These are phyloP conservation scores for Zizania palustris DNA, from an alignment of 202 grass and related monocot genomes.

Conservation along the genomic window DNA sequence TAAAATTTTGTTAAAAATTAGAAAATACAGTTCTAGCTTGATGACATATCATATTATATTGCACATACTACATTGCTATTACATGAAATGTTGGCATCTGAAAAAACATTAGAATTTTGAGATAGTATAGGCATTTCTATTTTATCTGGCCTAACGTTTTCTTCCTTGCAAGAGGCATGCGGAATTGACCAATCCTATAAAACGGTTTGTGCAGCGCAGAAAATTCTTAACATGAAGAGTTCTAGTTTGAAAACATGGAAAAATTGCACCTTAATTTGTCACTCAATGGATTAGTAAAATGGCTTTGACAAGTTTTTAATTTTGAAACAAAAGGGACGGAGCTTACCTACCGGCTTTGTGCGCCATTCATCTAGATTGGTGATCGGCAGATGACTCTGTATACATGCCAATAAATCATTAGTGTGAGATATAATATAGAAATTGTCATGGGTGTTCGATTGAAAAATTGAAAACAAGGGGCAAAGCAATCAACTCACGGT, in stretches of 20 bases:
- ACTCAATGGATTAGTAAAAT: neutral
- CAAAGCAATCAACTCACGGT: constrained; percentile 44
- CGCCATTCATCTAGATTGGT: constrained; percentile 56
- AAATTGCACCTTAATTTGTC: neutral
- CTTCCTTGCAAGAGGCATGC: neutral
- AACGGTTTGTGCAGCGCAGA: neutral
- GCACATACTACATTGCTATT: neutral
- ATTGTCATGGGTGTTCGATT: constrained; percentile 2
- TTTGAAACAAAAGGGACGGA: constrained; percentile 26
- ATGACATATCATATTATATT: neutral
- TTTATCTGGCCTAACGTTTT: neutral
- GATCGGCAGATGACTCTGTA: constrained; percentile 50
- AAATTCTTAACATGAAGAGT: neutral
- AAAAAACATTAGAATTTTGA: neutral
- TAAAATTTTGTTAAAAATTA: neutral
- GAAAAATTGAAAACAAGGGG: neutral
- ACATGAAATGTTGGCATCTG: neutral
- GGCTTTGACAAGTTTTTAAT: neutral
- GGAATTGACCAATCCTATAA: neutral
- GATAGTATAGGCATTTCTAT: no score
- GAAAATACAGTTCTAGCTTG: neutral
- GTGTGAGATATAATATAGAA: neutral
- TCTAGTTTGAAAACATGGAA: neutral
- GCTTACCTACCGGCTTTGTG: constrained; percentile 65
- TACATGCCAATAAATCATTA: neutral